Percentiles rank a stretch among this genome's conserved stretches.
Conservation (phyloP, 2,329 filamentous ascomycete genomes). For the Diplocarpon rosae region DNA sequence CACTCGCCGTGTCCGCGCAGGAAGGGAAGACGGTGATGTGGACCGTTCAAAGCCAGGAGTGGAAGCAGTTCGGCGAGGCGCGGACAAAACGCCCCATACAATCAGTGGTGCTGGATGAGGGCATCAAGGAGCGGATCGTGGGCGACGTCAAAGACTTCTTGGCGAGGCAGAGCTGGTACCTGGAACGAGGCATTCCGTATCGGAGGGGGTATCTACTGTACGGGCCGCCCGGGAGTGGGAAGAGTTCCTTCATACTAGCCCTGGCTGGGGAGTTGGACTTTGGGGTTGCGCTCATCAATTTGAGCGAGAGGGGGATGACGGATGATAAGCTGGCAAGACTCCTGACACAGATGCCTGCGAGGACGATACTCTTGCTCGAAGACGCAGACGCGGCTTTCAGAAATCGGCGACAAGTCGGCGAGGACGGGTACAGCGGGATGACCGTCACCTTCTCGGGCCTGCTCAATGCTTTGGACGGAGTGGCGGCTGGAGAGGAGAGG, state of each 20-base stretch:
- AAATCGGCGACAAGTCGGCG: conserved; percentile 47
- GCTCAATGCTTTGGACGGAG: conserved; percentile 74
- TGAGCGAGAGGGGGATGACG: conserved; percentile 44
- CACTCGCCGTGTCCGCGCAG: conserved; percentile 64
- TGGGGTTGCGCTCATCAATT: conserved; percentile 41
- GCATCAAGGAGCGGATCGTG: conserved; percentile 47
- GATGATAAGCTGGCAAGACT: conserved; percentile 40
- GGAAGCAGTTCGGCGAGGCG: conserved; percentile 74
- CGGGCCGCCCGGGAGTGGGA: conserved; percentile 65
- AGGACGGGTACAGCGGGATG: conserved; percentile 23
- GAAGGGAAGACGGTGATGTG: conserved; percentile 93
- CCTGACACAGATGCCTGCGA: conserved; percentile 39
- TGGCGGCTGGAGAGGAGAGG: conserved; percentile 89
- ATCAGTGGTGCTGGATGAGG: conserved; percentile 77
- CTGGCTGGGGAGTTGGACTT: conserved; percentile 59
- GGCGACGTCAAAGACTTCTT: conserved; percentile 42
- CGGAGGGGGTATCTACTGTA: conserved; percentile 69
- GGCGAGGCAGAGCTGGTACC: conserved; percentile 75
- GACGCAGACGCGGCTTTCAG: conserved; percentile 41
- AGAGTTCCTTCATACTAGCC: conserved; percentile 92
- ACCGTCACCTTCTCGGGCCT: conserved; percentile 76
- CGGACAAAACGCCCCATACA: conserved; percentile 77
- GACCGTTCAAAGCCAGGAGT: conserved; percentile 72
- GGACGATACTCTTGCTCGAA: conserved; percentile 45
- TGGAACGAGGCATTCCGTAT: conserved; percentile 64